Evolutionary conservation across 345 rosid species (phyloP).

Genomic region (Brassica nigra): DNA sequence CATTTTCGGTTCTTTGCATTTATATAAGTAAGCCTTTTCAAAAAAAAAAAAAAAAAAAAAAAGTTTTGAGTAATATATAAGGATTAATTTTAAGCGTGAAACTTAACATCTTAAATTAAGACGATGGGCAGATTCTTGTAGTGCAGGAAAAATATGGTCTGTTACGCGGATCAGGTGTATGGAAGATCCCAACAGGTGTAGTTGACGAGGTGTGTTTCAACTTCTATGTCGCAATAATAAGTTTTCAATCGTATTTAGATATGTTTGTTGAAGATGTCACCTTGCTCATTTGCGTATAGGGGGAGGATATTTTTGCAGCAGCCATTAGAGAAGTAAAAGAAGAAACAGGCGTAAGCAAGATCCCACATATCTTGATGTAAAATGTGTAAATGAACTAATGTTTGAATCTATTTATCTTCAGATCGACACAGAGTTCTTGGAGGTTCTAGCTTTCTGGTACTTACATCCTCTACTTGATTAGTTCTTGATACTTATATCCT

Average conservation of each 20-base stretch:
- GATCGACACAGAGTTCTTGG: constrained; percentile 71
- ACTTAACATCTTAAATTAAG: constrained; percentile 8
- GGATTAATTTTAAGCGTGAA: neutral
- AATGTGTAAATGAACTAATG: constrained; percentile 4
- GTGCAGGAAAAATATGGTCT: constrained; percentile 78
- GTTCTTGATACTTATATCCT: neutral
- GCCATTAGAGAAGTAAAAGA: constrained; percentile 83
- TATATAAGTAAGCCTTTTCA: too few relatives aligned
- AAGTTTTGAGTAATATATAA: neutral
- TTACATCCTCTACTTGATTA: neutral
- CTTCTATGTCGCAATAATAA: neutral
- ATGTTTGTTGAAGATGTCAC: constrained; percentile 1
- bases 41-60: too few relatives aligned
- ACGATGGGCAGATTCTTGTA: constrained; percentile 57
- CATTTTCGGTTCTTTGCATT: too few relatives aligned
- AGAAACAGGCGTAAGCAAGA: constrained; percentile 73
- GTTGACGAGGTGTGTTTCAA: constrained; percentile 63
- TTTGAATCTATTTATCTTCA: constrained; percentile 37
- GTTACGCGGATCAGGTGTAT: constrained; percentile 54
- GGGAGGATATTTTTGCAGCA: constrained; percentile 67
- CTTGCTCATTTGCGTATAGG: constrained; percentile 44
- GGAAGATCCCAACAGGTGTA: constrained; percentile 92
- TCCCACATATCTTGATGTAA: neutral
- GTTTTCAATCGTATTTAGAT: neutral
- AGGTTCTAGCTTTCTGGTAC: constrained; percentile 75